Conservation (phyloP, 768 basidiomycete genomes). For the Leucocoprinus sp. region DNA sequence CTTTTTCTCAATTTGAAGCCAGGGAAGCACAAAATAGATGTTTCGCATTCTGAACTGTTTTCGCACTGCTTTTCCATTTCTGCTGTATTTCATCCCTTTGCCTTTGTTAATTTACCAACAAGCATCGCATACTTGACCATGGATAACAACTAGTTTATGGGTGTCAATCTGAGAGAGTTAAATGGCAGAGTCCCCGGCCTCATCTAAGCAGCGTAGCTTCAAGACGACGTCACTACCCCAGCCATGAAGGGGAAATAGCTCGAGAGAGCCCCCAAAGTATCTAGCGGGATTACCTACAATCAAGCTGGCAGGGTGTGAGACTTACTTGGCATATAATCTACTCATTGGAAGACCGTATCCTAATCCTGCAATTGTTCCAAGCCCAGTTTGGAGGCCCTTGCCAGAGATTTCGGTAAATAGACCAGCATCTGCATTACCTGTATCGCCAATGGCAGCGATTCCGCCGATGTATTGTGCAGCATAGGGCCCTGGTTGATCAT, state of each 20-base stretch:
- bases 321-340: conserved; percentile 56
- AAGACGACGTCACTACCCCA: conserved; percentile 66
- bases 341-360: conserved; percentile 87
- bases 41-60: conserved; percentile 7
- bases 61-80: too few species aligned
- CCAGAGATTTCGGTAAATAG: conserved; percentile 74
- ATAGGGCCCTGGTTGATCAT: conserved; percentile 60
- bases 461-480: conserved; percentile 75
- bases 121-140: conserved; percentile 27
- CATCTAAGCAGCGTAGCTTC: conserved; percentile 41
- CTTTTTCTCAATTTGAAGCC: neutral
- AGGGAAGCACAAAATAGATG: conserved; percentile 37
- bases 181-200: conserved; percentile 37
- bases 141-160: conserved; percentile 16
- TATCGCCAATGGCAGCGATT: conserved; percentile 47
- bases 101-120: conserved; percentile 17
- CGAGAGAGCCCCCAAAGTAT: conserved; percentile 83
- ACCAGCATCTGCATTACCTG: conserved; percentile 34
- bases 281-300: conserved; percentile 15
- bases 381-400: conserved; percentile 67
- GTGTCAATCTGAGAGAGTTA: conserved; percentile 14
- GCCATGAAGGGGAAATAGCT: conserved; percentile 74
- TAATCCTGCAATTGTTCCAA: conserved; percentile 86
- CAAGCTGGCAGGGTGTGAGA: conserved; percentile 3
- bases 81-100: conserved; percentile 26